These are phyloP conservation scores for Nitzschia sp. DNA, from an alignment of 108 stramenopile species.

Conservation along the genomic window DNA sequence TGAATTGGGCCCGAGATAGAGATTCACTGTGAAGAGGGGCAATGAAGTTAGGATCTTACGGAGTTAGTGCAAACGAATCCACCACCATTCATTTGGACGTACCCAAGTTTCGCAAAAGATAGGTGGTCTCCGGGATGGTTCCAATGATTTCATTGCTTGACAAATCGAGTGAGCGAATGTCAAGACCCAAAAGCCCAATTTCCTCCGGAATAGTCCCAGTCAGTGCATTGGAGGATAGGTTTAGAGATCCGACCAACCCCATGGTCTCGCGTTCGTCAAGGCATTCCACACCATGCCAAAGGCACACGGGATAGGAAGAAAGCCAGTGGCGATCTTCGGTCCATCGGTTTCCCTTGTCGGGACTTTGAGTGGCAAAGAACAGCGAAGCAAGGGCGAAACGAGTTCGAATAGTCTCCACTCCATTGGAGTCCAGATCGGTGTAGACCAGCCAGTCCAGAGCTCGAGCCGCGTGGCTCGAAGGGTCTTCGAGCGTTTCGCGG, in stretches of 20 bases:
- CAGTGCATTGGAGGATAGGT: constrained; percentile 27
- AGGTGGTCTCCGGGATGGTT: constrained; percentile 35
- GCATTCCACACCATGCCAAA: constrained; percentile 44
- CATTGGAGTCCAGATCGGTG: not conserved
- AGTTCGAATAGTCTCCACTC: constrained; percentile 13
- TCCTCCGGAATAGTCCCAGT: constrained; percentile 30
- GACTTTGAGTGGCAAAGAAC: constrained; percentile 22
- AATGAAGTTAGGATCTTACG: too few relatives aligned
- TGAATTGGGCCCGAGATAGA: constrained; percentile 23
- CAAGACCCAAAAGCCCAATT: constrained; percentile 23
- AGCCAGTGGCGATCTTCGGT: constrained; percentile 21
- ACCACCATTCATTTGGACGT: not conserved
- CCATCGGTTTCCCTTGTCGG: constrained; percentile 10
- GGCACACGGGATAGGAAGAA: constrained; percentile 28
- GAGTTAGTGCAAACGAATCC: too few relatives aligned
- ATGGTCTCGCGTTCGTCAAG: constrained; percentile 8
- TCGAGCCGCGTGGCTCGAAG: constrained; percentile 4
- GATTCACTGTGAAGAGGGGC: not conserved
- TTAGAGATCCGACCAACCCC: constrained; percentile 9
- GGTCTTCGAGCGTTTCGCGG: constrained; percentile 5
- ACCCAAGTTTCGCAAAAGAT: constrained; percentile 24
- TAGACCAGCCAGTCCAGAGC: constrained; percentile 28
- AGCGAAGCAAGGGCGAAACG: constrained; percentile 26
- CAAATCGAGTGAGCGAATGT: constrained; percentile 38
- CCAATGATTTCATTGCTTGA: constrained; percentile 38